These are phyloP conservation scores for Tanacetum coccineum DNA, from an alignment of 129 eudicot genomes.

Conservation along the genomic window DNA sequence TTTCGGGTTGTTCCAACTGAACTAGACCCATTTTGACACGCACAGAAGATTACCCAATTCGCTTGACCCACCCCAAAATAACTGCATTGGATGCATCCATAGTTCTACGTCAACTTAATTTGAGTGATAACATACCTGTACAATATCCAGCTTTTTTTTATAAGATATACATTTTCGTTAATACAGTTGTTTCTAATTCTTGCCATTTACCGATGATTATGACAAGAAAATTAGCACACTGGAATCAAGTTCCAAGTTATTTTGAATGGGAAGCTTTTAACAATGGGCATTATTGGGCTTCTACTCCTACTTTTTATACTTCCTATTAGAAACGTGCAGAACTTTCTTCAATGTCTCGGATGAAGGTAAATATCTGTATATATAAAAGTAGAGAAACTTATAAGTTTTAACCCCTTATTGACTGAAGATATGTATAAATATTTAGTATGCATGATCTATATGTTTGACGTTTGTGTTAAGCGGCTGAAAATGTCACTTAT, in stretches of 20 bases:
- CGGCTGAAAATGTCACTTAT: conserved; percentile 78
- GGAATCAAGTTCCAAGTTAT: conserved; percentile 77
- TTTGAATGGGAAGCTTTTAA: conserved; percentile 81
- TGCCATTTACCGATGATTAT: conserved; percentile 16
- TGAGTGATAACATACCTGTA: no score
- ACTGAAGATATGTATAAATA: no score
- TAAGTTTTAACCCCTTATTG: no score
- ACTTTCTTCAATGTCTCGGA: conserved; percentile 77
- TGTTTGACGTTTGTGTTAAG: conserved; percentile 33
- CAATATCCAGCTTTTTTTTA: no score
- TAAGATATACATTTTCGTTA: no score
- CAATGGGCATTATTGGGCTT: conserved; percentile 67
- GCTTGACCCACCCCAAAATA: no score
- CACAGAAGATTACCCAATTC: no score
- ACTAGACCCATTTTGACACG: no score
- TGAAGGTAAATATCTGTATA: conserved; percentile 44
- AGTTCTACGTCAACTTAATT: no score
- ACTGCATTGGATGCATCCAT: no score
- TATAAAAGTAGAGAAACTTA: no score
- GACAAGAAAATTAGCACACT: conserved; percentile 84
- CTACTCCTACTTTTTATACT: conserved; percentile 85
- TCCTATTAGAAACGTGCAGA: conserved; percentile 89
- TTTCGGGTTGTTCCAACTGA: no score
- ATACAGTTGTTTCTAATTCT: not conserved
- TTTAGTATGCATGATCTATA: not conserved